Evolutionary conservation across 2,329 filamentous ascomycete genomes (phyloP), one percentile per base, ranked within the genome.

Genomic region (Colletotrichum sp.): DNA sequence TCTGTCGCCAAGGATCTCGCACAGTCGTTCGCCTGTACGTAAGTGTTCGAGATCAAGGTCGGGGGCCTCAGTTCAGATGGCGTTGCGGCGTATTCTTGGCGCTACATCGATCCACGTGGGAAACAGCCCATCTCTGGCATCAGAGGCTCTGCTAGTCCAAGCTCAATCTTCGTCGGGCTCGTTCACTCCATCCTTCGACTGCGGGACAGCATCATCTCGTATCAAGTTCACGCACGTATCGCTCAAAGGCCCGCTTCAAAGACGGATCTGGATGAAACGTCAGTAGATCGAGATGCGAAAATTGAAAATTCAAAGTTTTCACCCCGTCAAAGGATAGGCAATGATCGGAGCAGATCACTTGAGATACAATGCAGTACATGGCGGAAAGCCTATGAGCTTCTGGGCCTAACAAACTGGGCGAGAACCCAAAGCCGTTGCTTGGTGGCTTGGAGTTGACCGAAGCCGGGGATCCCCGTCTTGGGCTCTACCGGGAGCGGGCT

Each of bases 381-480:
- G 43, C 43, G 15, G 34, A 28, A 43, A 26, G 30, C 34, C 48
- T 36, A 26, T 32, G 24, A 58, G 62, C 10, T 69, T 56, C 65
- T 43, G 55, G 28, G 69, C 73, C 69, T 30, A 70, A 67, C 21
- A n/a, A 26, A 65, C 9, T 58, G 16, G 43, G 73, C 28, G 56
- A 73, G 69, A 75, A 67, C 64, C 64, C 70, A 73, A 73, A 26
- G 32, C 30, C 21, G 26, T 55, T 36, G 9, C 58, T 32, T 52
- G 26, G 64, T 32, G 56, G 62, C 56, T 67, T 58, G 43, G n/a
- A n/a, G 12, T 48, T n/a, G 18, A 34, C 16, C 34, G 34, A 48
- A 28, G 52, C 70, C 43, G 64, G 73, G 56, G 32, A 65, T 73
- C 73, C 73, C 69, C 62, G 73, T 73, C 70, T 75, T 75, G 73